Base-by-base conservation (phyloP, 1,284 basidiomycete species). In the Phellopilus nigrolimitatus region DNA sequence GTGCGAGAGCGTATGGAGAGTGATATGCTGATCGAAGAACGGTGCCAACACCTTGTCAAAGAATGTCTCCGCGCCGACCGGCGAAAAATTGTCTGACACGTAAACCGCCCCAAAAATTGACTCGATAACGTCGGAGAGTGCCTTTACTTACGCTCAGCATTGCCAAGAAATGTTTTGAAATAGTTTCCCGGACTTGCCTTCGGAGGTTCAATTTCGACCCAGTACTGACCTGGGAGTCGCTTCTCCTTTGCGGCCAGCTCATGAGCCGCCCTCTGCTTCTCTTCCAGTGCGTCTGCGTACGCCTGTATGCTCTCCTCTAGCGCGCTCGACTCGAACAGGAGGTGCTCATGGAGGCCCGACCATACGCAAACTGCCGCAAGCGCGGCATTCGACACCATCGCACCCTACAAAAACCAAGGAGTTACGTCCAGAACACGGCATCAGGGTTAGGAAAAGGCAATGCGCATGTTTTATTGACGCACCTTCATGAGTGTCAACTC, bases 351-450 rank as follows among this genome's bases (percentile, higher is more conserved):
- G 48, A 92, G 66, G 21, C 82, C 81, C 39, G 76, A 75, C 57
- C 73, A 73, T 17, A 90, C 79, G 57, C 84, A 87, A 53, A 91
- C 65, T 1, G 87, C 84, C 28, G 84, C 85, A 28, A 91, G 70
- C 8, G 82, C 72, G 19, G 79, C 72, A 62, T 91, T 91, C 8
- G 84, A 86, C 24, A 91, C 87, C 85, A 91, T 90, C 6, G 84
- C 83, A 40, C 78, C 76, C 88, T 91, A 59, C 25, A 56, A 19
- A 40, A 21, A 30, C 25, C 34, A 25, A 31, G 36, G 36, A 38
- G 36, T 19, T 9, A 30, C 5, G 24, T 39, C 4, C 12, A 5
- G 21, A 37, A 3, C 9, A 22, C 4, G 10, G 15, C n/a, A n/a
- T n/a, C n/a, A n/a, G n/a, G n/a, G n/a, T n/a, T n/a, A n/a, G n/a